These are phyloP conservation scores for Yamadazyma triangularis DNA, from an alignment of 1,139 yeast genomes.

Conservation along the genomic window DNA sequence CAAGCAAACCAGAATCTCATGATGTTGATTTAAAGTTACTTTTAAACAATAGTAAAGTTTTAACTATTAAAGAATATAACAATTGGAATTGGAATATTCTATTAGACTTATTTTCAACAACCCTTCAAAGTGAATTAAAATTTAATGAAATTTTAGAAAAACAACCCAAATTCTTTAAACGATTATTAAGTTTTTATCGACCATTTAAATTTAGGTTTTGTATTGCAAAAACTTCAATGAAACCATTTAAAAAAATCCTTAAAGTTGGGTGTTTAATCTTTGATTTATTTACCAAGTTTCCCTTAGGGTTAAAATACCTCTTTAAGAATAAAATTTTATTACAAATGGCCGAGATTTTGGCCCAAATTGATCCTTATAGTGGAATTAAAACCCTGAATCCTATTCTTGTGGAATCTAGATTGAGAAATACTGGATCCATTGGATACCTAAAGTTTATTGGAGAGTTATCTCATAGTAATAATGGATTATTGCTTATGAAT, in stretches of 20 bases:
- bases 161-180: constrained; percentile 75
- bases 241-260: constrained; percentile 52
- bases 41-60: constrained; percentile 64
- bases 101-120: constrained; percentile 70
- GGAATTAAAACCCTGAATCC: constrained; percentile 75
- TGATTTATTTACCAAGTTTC: constrained; percentile 54
- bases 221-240: constrained; percentile 25
- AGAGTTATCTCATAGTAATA: constrained; percentile 51
- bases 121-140: constrained; percentile 63
- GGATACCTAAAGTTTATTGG: constrained; percentile 84
- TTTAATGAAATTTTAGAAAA: constrained; percentile 76
- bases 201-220: constrained; percentile 90
- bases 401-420: constrained; percentile 55
- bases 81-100: constrained; percentile 76
- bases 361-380: constrained; percentile 78
- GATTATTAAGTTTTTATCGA: constrained; percentile 80
- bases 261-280: constrained; percentile 72
- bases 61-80: constrained; percentile 71
- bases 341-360: constrained; percentile 82
- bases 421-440: constrained; percentile 60
- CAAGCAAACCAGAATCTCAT: constrained; percentile 40
- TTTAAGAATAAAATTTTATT: constrained; percentile 74
- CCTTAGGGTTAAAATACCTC: constrained; percentile 67
- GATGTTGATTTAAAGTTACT: constrained; percentile 67
- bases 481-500: constrained; percentile 66